These are phyloP conservation scores for Emmonsiellopsis sp. DNA, from an alignment of 2,329 filamentous ascomycete species.

Conservation along the genomic window DNA sequence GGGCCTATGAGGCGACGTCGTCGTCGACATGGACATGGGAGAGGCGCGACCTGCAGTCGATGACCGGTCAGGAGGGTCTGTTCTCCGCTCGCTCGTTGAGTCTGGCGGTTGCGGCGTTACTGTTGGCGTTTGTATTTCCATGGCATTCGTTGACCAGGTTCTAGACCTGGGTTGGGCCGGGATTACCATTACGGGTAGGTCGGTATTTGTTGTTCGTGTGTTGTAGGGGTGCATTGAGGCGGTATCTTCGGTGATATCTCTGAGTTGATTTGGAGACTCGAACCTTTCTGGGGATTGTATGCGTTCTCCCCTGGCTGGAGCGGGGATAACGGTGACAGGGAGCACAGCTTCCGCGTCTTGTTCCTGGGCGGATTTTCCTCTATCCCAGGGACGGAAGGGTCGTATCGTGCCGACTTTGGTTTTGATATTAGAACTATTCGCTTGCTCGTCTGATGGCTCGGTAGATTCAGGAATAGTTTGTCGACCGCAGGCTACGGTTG, in stretches of 20 bases:
- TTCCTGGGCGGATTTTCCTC: constrained; percentile 30
- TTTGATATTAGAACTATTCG: constrained; percentile 36
- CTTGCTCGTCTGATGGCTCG: constrained; percentile 26
- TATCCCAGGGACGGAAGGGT: constrained; percentile 41
- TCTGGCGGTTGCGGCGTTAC: background rate
- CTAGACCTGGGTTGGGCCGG: constrained; percentile 46
- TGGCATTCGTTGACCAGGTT: constrained; percentile 43
- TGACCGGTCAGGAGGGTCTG: background rate
- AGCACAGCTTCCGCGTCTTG: constrained; percentile 32
- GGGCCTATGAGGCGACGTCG: background rate
- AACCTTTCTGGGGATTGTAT: constrained; percentile 44
- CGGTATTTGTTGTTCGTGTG: constrained; percentile 14
- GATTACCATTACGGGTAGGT: constrained; percentile 49
- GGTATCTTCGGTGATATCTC: background rate
- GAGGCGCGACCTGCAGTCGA: background rate
- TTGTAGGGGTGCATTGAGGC: background rate
- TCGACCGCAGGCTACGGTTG: constrained; percentile 7
- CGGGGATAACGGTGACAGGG: constrained; percentile 54
- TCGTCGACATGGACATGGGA: background rate
- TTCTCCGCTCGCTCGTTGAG: background rate
- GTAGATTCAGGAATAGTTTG: too few species aligned
- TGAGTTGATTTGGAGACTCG: background rate
- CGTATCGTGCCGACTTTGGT: constrained; percentile 39
- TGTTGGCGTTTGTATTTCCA: background rate
- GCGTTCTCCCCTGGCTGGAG: constrained; percentile 44